Base-by-base conservation (phyloP, 345 rosid genomes). In the Alliaria petiolata region DNA sequence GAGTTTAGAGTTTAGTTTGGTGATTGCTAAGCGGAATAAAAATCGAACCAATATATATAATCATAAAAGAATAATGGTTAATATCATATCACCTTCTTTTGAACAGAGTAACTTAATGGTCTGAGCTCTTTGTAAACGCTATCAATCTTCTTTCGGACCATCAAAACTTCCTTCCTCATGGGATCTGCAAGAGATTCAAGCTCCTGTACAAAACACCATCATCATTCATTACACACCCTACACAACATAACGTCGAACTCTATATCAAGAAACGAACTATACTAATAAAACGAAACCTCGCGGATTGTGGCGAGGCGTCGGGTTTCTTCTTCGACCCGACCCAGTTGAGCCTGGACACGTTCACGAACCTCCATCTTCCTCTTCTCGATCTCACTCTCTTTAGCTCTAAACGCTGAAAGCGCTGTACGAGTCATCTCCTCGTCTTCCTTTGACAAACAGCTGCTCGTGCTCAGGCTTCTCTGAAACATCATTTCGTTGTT, bases 31-130 rank as follows among this genome's bases (percentile, higher is more conserved):
- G 7, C 39, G 7, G 2, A 39, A 51, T 30, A 10, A 5, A 39
- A 40, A 51, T 7, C 1, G 7, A 49, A 65, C 34, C 2, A 20
- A 15, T n/a, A n/a, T n/a, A n/a, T 8, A 6, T 39, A 17, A 43
- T 42, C 30, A 16, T 22, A 22, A 22, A 22, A 22, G 1, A n/a
- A n/a, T n/a, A n/a, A n/a, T n/a, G n/a, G n/a, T n/a, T n/a, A n/a
- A n/a, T n/a, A n/a, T n/a, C n/a, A n/a, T 57, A 4, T 20, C n/a
- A 89, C 96, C 95, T 87, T 91, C 82, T 91, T 91, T 85, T 91
- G 97, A 76, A 85, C 85, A n/a, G 87, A 80, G 54, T 78, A 67
- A 28, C 93, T 89, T 40, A 91, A 78, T 17, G 97, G 96, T 71
- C 84, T 91, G 77, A 91, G 81, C 62, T 89, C 96, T 78, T 92